Conservation (phyloP, 2,329 filamentous ascomycete genomes). For the Sporothrix curviconia region DNA sequence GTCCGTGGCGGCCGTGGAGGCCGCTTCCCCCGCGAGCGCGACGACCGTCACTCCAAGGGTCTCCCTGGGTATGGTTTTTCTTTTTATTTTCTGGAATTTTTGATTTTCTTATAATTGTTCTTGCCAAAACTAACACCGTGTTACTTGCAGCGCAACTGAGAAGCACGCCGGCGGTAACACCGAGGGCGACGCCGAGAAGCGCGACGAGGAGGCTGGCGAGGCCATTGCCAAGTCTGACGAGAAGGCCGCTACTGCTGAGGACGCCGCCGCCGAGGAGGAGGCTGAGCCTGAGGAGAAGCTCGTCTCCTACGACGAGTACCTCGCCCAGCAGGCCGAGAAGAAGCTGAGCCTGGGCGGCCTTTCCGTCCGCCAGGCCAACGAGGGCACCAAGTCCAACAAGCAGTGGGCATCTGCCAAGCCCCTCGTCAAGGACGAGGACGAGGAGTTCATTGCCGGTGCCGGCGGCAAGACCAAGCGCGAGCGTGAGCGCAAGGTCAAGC, state of each 20-base stretch:
- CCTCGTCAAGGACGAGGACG: slow-evolving; percentile 57
- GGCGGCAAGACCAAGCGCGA: slow-evolving; percentile 75
- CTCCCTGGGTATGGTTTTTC: slow-evolving; percentile 36
- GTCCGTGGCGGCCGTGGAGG: slow-evolving; percentile 53
- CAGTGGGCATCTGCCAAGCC: slow-evolving; percentile 86
- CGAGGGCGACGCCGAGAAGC: slow-evolving; percentile 76
- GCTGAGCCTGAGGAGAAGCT: slow-evolving; percentile 74
- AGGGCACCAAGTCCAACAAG: slow-evolving; percentile 80
- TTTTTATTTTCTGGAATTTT: neutral
- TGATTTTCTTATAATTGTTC: neutral
- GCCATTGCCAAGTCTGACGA: slow-evolving; percentile 80
- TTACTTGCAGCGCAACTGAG: slow-evolving; percentile 60
- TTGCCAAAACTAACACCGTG: slow-evolving; percentile 17
- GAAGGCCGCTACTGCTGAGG: slow-evolving; percentile 55
- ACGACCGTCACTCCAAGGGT: slow-evolving; percentile 50
- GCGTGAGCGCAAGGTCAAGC: slow-evolving; percentile 89
- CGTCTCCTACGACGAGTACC: slow-evolving; percentile 85
- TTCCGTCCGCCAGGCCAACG: slow-evolving; percentile 83
- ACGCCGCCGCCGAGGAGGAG: slow-evolving; percentile 30
- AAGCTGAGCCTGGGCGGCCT: slow-evolving; percentile 61
- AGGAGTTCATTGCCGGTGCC: slow-evolving; percentile 70
- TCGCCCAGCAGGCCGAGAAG: slow-evolving; percentile 66
- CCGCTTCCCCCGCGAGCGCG: slow-evolving; percentile 45
- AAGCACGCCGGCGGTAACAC: slow-evolving; percentile 85
- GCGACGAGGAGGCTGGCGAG: slow-evolving; percentile 87